Percentiles rank a stretch among this genome's conserved stretches.
These are phyloP conservation scores for Epichloe typhina DNA, from an alignment of 2,329 filamentous ascomycete species.

Conservation along the genomic window DNA sequence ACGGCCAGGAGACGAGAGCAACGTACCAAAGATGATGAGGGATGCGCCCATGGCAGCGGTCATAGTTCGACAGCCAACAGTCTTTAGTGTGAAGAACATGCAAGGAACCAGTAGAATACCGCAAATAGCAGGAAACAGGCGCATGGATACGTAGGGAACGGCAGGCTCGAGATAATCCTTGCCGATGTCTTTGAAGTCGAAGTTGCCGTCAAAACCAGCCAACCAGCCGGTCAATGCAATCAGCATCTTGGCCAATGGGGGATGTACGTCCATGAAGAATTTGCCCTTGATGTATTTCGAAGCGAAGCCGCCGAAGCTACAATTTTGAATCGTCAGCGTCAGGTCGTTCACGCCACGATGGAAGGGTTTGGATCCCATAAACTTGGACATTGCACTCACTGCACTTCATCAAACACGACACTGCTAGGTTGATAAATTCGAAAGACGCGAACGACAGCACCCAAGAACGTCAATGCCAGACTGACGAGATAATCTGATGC, in stretches of 20 bases:
- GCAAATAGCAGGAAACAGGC: slow-evolving; percentile 78
- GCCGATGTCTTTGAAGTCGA: slow-evolving; percentile 99
- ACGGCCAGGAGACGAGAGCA: background rate
- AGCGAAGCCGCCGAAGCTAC: slow-evolving; percentile 91
- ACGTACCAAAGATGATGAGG: slow-evolving; percentile 80
- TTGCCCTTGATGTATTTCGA: slow-evolving; percentile 98
- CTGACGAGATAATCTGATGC: slow-evolving; percentile 71
- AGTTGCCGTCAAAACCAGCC: slow-evolving; percentile 86
- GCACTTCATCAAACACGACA: slow-evolving; percentile 98
- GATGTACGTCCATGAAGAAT: slow-evolving; percentile 99
- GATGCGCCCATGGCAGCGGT: slow-evolving; percentile 74
- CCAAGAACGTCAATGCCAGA: slow-evolving; percentile 58
- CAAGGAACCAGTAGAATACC: slow-evolving; percentile 79
- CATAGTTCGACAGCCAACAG: slow-evolving; percentile 73
- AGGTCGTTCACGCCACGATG: background rate
- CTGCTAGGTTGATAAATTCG: slow-evolving; percentile 92
- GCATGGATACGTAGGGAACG: slow-evolving; percentile 96
- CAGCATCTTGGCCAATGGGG: slow-evolving; percentile 93
- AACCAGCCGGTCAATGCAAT: slow-evolving; percentile 91
- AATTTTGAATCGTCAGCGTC: background rate
- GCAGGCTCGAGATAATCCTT: slow-evolving; percentile 94
- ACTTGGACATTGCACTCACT: slow-evolving; percentile 51
- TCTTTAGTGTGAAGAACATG: slow-evolving; percentile 92
- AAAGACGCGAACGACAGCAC: slow-evolving; percentile 73
- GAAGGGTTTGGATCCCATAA: background rate